Percentiles rank a stretch among this genome's conserved stretches.
Conservation (phyloP, 2,329 filamentous ascomycete species). For the Ceratocystis diversiconidia region DNA sequence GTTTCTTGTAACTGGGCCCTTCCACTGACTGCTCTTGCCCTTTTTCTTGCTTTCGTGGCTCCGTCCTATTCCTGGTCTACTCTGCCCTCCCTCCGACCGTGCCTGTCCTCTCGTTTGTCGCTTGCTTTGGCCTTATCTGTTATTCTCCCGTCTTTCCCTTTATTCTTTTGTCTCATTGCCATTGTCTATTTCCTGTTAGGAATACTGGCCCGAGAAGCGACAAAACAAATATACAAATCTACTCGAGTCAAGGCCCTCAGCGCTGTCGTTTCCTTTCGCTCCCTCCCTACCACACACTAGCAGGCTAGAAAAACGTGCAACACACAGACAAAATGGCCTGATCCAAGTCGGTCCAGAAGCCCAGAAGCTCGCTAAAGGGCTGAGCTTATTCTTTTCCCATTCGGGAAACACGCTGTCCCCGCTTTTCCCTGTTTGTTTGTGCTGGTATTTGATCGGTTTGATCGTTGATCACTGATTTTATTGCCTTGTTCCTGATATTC, state of each 20-base stretch:
- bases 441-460: neutral
- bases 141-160: neutral
- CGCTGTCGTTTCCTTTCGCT: neutral
- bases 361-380: neutral
- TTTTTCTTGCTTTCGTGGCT: neutral
- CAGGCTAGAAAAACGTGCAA: constrained; percentile 11
- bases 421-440: neutral
- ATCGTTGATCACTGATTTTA: neutral
- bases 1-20: neutral
- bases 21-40: neutral
- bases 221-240: too few relatives aligned
- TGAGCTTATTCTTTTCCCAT: neutral
- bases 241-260: neutral
- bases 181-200: too few relatives aligned
- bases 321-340: constrained; percentile 14
- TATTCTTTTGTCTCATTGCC: neutral
- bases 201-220: too few relatives aligned
- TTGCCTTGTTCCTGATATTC: neutral
- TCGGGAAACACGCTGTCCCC: neutral
- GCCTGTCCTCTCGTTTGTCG: too few relatives aligned
- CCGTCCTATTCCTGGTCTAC: neutral
- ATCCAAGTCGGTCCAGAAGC: constrained; percentile 11
- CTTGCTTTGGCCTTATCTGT: too few relatives aligned
- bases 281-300: neutral
- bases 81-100: neutral